phyloP scores from a whole-genome alignment of 73 alveolate genomes.

The Tetrahymena malaccensis region DNA sequence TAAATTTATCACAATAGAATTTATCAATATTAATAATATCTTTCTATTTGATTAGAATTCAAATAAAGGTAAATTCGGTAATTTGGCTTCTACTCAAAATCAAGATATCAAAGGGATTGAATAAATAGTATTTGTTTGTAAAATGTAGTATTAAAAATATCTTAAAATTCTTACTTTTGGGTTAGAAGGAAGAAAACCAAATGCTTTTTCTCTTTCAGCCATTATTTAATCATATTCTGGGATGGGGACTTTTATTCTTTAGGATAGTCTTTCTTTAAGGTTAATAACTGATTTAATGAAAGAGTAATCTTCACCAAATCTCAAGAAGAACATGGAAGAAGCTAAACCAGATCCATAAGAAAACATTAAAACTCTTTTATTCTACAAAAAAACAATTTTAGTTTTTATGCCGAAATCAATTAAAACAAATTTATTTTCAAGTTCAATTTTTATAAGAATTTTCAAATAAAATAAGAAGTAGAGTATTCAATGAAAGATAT shows the following conservation, averaged over 20 bases:
- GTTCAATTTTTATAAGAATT: too few species aligned
- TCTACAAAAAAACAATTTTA: neutral
- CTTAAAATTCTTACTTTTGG: neutral
- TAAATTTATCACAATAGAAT: neutral
- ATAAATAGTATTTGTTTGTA: too few species aligned
- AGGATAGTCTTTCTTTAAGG: neutral
- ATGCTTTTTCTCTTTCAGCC: neutral
- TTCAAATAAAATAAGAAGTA: too few species aligned
- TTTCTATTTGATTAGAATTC: neutral
- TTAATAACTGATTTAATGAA: neutral
- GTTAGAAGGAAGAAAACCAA: neutral
- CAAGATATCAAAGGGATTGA: too few species aligned
- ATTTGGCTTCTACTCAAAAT: too few species aligned
- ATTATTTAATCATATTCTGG: neutral
- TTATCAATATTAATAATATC: neutral
- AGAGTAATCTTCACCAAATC: neutral
- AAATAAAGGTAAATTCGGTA: too few species aligned
- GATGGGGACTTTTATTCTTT: neutral
- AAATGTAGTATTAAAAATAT: too few species aligned
- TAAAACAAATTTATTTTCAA: too few species aligned
- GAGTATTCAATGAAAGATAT: too few species aligned
- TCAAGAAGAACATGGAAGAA: constrained; percentile 78
- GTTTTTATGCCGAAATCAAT: too few species aligned
- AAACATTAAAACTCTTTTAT: constrained; percentile 82
- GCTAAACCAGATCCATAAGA: constrained; percentile 98